phyloP scores from a whole-genome alignment of 371 early-diverging fungal genomes.

The Apophysomyces variabilis region DNA sequence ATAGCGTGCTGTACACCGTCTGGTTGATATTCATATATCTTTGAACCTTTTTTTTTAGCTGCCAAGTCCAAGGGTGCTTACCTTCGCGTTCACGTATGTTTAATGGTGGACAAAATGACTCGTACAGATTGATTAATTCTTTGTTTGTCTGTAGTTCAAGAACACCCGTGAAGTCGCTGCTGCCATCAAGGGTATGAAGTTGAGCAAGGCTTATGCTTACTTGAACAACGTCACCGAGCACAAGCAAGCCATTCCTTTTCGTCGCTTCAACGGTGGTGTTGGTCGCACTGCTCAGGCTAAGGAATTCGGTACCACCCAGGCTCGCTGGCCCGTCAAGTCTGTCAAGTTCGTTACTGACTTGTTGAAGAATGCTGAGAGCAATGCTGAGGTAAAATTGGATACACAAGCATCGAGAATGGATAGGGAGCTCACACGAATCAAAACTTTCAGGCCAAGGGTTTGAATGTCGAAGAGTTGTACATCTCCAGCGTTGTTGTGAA shows the following conservation, averaged over 20 bases:
- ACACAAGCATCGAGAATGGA: not conserved
- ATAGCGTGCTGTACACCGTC: not conserved
- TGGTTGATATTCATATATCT: not conserved
- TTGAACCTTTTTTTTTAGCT: conserved; percentile 53
- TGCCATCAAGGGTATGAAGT: conserved; percentile 94
- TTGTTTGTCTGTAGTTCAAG: conserved; percentile 66
- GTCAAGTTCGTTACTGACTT: conserved; percentile 90
- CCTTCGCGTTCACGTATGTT: conserved; percentile 92
- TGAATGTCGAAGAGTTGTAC: conserved; percentile 85
- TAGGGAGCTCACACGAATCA: conserved; percentile 2
- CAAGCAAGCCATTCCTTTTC: conserved; percentile 98
- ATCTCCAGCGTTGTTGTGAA: conserved; percentile 97
- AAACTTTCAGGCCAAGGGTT: conserved; percentile 76
- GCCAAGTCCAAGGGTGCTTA: conserved; percentile 95
- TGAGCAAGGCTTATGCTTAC: conserved; percentile 94
- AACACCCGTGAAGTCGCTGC: conserved; percentile 99
- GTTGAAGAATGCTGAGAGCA: conserved; percentile 95
- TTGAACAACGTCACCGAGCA: conserved; percentile 93
- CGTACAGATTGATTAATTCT: not conserved
- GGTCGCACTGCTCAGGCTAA: conserved; percentile 98
- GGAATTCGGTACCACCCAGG: conserved; percentile 89
- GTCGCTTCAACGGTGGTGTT: conserved; percentile 95
- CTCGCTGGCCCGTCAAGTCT: conserved; percentile 99
- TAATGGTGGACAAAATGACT: not conserved
- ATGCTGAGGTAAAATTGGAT: conserved; percentile 76